A percentile compares a stretch with the other conserved stretches of the same genome.
phyloP scores from a whole-genome alignment of 108 stramenopile genomes.

The Craspedostauros australis region DNA sequence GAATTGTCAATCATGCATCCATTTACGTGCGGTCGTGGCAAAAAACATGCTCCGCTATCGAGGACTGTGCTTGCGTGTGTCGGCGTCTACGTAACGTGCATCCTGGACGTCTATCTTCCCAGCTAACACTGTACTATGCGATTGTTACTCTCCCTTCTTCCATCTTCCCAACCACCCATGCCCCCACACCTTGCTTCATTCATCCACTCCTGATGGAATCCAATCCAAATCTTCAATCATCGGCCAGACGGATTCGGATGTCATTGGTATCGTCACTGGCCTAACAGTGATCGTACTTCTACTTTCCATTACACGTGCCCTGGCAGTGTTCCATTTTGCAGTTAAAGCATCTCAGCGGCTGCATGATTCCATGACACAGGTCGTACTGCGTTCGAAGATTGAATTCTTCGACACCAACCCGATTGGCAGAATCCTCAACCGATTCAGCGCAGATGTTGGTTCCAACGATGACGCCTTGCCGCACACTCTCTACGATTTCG shows the following conservation, averaged over 20 bases:
- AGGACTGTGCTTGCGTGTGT: no score
- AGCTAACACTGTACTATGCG: background rate
- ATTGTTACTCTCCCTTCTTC: background rate
- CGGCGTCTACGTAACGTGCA: no score
- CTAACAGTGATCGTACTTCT: slow-evolving; percentile 36
- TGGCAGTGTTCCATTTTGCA: slow-evolving; percentile 36
- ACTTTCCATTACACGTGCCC: slow-evolving; percentile 45
- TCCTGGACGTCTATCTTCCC: background rate
- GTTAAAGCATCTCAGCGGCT: slow-evolving; percentile 65
- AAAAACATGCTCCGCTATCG: no score
- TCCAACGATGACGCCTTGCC: slow-evolving; percentile 72
- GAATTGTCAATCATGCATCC: no score
- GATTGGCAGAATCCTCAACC: slow-evolving; percentile 81
- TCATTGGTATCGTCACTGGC: slow-evolving; percentile 46
- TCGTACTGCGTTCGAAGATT: slow-evolving; percentile 79
- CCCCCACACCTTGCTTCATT: no score
- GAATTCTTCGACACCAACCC: slow-evolving; percentile 93
- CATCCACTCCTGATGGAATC: no score
- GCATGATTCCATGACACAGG: slow-evolving; percentile 71
- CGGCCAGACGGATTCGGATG: slow-evolving; percentile 3
- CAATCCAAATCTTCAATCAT: background rate
- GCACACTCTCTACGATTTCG: slow-evolving; percentile 71
- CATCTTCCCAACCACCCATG: no score
- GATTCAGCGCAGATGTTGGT: slow-evolving; percentile 80
- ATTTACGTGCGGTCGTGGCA: no score